Evolutionary conservation across 164 flowering plant genomes (phyloP).

Genomic region (Liriodendron chinense): DNA sequence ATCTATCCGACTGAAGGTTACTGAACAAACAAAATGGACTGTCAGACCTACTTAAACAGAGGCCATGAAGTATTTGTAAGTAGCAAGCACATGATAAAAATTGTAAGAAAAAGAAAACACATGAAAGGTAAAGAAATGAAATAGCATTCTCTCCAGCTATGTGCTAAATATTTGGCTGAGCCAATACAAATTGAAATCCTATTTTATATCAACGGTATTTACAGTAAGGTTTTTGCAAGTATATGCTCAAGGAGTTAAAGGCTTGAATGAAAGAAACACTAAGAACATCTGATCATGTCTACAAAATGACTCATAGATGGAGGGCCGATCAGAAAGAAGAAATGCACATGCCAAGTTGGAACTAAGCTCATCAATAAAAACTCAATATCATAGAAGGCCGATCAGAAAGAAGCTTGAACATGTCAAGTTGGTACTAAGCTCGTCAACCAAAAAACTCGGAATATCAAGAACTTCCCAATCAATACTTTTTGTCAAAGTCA

Average conservation of each 20-base stretch:
- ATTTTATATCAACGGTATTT: background rate
- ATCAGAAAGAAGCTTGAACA: background rate
- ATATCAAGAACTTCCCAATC: background rate
- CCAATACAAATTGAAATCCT: too few species aligned
- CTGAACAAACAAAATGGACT: conserved; percentile 36
- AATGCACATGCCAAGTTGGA: background rate
- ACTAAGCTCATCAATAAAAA: background rate
- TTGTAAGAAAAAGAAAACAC: background rate
- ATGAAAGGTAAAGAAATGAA: background rate
- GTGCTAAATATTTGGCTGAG: background rate
- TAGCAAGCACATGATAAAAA: background rate
- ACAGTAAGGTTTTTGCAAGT: background rate
- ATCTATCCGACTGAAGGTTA: conserved; percentile 86
- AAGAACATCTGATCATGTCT: background rate
- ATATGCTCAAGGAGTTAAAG: background rate
- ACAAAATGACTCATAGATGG: background rate
- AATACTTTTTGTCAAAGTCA: background rate
- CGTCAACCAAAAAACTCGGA: background rate
- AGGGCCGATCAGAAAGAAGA: background rate
- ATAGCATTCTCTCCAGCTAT: background rate
- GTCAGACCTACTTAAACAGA: background rate
- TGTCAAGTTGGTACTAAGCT: background rate
- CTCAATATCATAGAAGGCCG: background rate
- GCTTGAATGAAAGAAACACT: background rate
- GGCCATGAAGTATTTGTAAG: background rate